phyloP scores from a whole-genome alignment of 148 eudicot genomes.

The Rhododendron vialii region DNA sequence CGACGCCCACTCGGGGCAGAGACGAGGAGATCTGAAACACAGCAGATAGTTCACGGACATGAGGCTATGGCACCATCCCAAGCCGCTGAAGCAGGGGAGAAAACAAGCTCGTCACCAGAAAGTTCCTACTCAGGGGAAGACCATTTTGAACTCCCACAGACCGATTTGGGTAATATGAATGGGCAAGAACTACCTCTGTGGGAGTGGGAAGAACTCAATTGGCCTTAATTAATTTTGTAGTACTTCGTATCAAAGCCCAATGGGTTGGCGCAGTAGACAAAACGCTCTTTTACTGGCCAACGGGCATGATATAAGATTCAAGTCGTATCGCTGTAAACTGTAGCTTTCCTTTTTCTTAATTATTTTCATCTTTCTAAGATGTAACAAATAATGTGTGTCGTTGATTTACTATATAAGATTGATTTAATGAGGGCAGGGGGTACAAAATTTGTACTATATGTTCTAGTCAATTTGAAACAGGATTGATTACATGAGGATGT shows the following conservation, averaged over 20 bases:
- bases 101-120: conserved; percentile 14
- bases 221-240: conserved; percentile 3
- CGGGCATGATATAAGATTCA: too few relatives aligned
- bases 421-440: too few relatives aligned
- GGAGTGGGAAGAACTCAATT: conserved; percentile 26
- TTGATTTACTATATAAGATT: too few relatives aligned
- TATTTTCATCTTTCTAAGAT: too few relatives aligned
- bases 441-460: too few relatives aligned
- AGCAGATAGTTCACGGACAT: background rate
- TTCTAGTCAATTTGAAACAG: too few relatives aligned
- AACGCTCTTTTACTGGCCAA: too few relatives aligned
- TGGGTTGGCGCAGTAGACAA: background rate
- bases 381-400: too few relatives aligned
- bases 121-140: conserved; percentile 21
- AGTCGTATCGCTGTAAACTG: too few relatives aligned
- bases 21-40: background rate
- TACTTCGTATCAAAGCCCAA: background rate
- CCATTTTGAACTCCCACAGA: background rate
- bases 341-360: too few relatives aligned
- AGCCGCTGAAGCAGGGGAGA: background rate
- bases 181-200: conserved; percentile 7
- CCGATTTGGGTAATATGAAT: background rate
- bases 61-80: background rate
- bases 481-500: too few relatives aligned
- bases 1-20: conserved; percentile 44